Base-by-base conservation (phyloP, 2,329 filamentous ascomycete genomes). In the Sarocladium strictum region DNA sequence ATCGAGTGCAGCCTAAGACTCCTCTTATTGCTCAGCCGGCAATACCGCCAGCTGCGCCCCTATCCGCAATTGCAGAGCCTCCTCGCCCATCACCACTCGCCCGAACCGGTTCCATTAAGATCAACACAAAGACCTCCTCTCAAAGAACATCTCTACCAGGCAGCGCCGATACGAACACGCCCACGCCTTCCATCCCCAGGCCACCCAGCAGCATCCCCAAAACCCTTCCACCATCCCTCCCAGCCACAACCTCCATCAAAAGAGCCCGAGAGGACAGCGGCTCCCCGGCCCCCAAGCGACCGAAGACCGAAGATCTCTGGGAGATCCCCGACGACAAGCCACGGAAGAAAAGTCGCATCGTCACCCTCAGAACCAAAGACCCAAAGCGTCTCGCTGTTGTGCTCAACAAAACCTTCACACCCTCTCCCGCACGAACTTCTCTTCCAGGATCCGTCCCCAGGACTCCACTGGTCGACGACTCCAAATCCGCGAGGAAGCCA, bases 21-120 rank as follows among this genome's bases (percentile, higher is more conserved):
- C 58, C 67, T 58, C 62, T 26, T 32, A 54, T 27, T 58, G 21
- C 43, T n/a, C 43, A 47, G 19, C 43, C 63, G 53, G 58, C 61
- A 21, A 61, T 58, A 24, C 53, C 62, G 17, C 53, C 60, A 1
- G 55, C 55, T 24, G 54, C 58, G 7, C 54, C 57, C 24, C 57
- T 54, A 12, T 54, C 61, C 6, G 41, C 54, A n/a, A 29, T 56
- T n/a, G 40, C 29, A 69, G 57, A 38, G 21, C 11, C 50, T 3
- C 50, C 50, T 10, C 62, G 66, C 19, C 64, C 64, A 23, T 54
- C 58, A 19, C 58, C 59, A 49, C 32, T 67, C 3, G 62, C 61
- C 21, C 67, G 66, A 58, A 62, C 64, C n/a, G 63, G 67, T 6
- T 72, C 70, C 0, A 73, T 72, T 55, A 74, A 74, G 59, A 67